phyloP scores from a whole-genome alignment of 2,329 filamentous ascomycete genomes.

The Chrysoporthe puriensis region DNA sequence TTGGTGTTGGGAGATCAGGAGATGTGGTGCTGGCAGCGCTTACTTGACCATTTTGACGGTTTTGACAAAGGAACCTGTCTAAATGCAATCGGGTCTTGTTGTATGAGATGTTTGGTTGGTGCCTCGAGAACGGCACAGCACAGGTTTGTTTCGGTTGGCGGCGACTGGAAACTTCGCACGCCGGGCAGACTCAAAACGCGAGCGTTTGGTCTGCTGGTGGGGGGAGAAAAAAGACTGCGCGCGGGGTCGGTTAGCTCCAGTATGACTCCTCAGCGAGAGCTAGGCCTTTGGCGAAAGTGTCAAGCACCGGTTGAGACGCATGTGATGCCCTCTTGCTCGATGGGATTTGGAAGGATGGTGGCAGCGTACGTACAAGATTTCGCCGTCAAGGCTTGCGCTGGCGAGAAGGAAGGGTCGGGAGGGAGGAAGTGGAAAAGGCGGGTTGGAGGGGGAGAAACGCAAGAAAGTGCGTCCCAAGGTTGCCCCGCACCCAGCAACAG shows the following conservation, averaged over 20 bases:
- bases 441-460: constrained; percentile 17
- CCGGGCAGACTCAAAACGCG: constrained; percentile 26
- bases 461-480: constrained; percentile 23
- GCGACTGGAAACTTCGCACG: constrained; percentile 25
- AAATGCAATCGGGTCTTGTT: constrained; percentile 34
- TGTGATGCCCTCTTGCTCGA: background rate
- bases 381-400: constrained; percentile 30
- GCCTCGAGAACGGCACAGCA: constrained; percentile 29
- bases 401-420: constrained; percentile 21
- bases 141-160: constrained; percentile 16
- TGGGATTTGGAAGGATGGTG: background rate
- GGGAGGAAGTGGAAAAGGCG: constrained; percentile 28
- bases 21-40: constrained; percentile 50
- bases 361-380: constrained; percentile 26
- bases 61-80: constrained; percentile 48
- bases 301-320: background rate
- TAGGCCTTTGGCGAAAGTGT: constrained; percentile 11
- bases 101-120: constrained; percentile 17
- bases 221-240: constrained; percentile 27
- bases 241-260: constrained; percentile 23
- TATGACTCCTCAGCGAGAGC: background rate
- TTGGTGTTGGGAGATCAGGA: constrained; percentile 6
- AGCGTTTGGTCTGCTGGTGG: constrained; percentile 26
- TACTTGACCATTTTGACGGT: constrained; percentile 99
- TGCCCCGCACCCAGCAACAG: constrained; percentile 17